Evolutionary conservation across 2,329 filamentous ascomycete genomes (phyloP).

Genomic region (Coniochaeta sp.): DNA sequence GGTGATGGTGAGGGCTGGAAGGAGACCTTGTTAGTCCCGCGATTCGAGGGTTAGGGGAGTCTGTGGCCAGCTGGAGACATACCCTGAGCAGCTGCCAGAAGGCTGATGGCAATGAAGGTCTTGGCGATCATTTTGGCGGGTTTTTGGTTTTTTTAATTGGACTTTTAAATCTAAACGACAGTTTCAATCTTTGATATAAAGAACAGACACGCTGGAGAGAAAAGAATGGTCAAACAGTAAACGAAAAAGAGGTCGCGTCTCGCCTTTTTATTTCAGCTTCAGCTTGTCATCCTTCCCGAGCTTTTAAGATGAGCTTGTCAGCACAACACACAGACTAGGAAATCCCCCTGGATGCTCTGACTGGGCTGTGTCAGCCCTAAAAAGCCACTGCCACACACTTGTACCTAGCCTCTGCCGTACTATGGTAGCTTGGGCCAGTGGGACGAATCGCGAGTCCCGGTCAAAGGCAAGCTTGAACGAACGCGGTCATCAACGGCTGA

Average conservation of each 20-base stretch:
- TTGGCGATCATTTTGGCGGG: not conserved
- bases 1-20: constrained; percentile 24
- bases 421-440: not conserved
- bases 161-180: not conserved
- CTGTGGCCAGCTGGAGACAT: not conserved
- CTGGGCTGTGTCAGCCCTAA: constrained; percentile 1
- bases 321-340: not conserved
- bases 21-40: not conserved
- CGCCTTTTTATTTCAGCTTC: constrained; percentile 1
- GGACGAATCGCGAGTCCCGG: not conserved
- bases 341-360: not conserved
- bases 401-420: no score
- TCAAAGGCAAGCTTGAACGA: not conserved
- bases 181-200: not conserved
- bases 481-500: not conserved
- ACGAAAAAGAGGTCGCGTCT: not conserved
- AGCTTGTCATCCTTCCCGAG: not conserved
- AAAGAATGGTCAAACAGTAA: not conserved
- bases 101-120: not conserved
- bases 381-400: constrained; percentile 1
- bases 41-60: not conserved
- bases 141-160: not conserved
- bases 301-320: constrained; percentile 1
- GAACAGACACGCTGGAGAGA: not conserved
- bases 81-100: not conserved